These are phyloP conservation scores for Cylindrodendrum hubeiense DNA, from an alignment of 2,329 filamentous ascomycete genomes.

Conservation along the genomic window DNA sequence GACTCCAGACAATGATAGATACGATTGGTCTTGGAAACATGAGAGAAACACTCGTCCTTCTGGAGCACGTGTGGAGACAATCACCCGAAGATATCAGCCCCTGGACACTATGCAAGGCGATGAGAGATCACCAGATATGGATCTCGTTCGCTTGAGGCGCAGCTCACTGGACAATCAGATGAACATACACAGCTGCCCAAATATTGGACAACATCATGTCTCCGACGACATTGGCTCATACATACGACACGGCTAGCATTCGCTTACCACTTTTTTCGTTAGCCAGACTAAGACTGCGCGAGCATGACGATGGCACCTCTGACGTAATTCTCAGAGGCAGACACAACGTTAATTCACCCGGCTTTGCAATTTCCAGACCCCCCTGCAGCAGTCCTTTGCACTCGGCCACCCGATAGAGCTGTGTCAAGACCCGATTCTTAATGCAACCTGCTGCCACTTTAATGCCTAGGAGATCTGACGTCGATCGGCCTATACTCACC, in stretches of 20 bases:
- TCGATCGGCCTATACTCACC: too few species aligned
- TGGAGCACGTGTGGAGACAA: conserved; percentile 58
- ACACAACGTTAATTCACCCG: background rate
- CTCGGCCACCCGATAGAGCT: too few species aligned
- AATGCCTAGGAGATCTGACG: too few species aligned
- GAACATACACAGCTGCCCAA: background rate
- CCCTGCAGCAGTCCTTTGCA: too few species aligned
- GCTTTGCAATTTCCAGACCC: background rate
- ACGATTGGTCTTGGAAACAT: conserved; percentile 60
- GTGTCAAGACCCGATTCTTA: too few species aligned
- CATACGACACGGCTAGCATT: background rate
- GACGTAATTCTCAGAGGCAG: background rate
- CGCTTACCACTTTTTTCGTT: background rate
- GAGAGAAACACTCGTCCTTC: conserved; percentile 54
- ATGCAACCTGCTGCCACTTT: too few species aligned
- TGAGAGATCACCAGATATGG: conserved; percentile 61
- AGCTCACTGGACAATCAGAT: background rate
- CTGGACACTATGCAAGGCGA: conserved; percentile 59
- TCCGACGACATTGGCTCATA: too few species aligned
- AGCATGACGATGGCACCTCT: background rate
- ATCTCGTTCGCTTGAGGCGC: conserved; percentile 59
- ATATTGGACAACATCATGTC: background rate
- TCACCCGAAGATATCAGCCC: conserved; percentile 49
- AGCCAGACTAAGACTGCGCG: background rate
- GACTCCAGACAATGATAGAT: conserved; percentile 50